These are phyloP conservation scores for Babesia divergens DNA, from an alignment of 169 alveolate species.

Conservation along the genomic window DNA sequence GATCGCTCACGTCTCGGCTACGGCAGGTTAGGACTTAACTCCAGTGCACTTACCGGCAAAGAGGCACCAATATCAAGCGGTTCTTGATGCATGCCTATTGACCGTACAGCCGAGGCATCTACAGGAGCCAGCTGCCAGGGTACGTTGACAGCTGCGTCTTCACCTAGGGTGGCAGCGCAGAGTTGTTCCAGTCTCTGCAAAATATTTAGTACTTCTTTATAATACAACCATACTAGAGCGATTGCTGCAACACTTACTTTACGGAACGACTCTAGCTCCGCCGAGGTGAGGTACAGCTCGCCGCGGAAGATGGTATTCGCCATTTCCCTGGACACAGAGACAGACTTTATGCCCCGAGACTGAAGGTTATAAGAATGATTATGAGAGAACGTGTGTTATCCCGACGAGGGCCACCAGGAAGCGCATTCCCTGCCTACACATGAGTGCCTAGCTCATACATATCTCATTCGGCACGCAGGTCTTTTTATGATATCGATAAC, in stretches of 20 bases:
- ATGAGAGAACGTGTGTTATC: too few relatives aligned
- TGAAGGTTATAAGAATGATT: too few relatives aligned
- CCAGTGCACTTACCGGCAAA: conserved; percentile 2
- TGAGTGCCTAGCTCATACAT: too few relatives aligned
- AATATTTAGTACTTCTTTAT: background rate
- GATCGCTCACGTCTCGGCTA: conserved; percentile 39
- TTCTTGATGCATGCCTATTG: background rate
- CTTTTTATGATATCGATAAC: too few relatives aligned
- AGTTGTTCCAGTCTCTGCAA: conserved; percentile 24
- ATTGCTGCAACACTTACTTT: background rate
- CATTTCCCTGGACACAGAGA: background rate
- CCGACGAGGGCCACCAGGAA: too few relatives aligned
- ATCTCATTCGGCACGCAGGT: too few relatives aligned
- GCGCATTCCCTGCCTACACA: too few relatives aligned
- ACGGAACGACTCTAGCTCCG: conserved; percentile 24
- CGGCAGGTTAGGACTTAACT: background rate
- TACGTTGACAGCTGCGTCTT: conserved; percentile 20
- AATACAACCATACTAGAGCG: background rate
- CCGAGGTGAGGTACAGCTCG: conserved; percentile 17
- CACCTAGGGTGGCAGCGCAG: conserved; percentile 3
- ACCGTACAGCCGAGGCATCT: conserved; percentile 22
- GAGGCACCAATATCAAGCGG: background rate
- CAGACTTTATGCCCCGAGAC: too few relatives aligned
- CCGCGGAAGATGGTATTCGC: conserved; percentile 35
- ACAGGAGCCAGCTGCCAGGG: conserved; percentile 24